Percentiles rank a stretch among this genome's conserved stretches.
Evolutionary conservation across 441 rosid genomes (phyloP).

Genomic region (Syzygium syzygioides): DNA sequence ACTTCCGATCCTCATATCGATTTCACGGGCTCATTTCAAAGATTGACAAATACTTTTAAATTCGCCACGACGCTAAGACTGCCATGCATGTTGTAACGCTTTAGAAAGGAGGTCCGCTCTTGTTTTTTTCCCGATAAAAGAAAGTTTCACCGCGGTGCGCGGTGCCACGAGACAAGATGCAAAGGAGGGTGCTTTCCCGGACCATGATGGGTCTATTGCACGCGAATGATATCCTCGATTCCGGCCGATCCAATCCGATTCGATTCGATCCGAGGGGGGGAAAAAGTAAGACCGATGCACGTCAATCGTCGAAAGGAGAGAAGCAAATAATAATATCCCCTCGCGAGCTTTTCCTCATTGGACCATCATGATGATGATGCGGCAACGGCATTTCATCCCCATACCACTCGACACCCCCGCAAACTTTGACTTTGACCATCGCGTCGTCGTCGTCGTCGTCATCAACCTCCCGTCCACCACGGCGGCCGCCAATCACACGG

Average conservation of each 20-base stretch:
- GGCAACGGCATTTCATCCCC: neutral
- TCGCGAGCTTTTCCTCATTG: neutral
- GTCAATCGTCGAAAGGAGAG: neutral
- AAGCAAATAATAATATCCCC: neutral
- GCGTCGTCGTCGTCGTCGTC: neutral
- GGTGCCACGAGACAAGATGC: neutral
- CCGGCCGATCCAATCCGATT: too few relatives aligned
- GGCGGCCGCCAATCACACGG: neutral
- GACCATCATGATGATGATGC: neutral
- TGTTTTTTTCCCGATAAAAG: too few relatives aligned
- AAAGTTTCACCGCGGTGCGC: too few relatives aligned
- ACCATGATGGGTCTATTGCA: fast-evolving
- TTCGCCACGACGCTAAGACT: neutral
- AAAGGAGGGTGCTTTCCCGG: neutral
- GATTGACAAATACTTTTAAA: neutral
- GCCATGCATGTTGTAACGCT: neutral
- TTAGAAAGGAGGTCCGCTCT: neutral
- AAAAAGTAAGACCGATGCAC: neutral
- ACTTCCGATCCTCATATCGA: neutral
- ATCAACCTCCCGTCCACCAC: neutral
- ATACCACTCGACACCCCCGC: fast-evolving
- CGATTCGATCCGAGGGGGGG: neutral
- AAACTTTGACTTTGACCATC: neutral
- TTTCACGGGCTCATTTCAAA: neutral
- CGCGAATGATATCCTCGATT: fast-evolving